These are phyloP conservation scores for Sporothrix euskadiensis DNA, from an alignment of 2,329 filamentous ascomycete species.

Conservation along the genomic window DNA sequence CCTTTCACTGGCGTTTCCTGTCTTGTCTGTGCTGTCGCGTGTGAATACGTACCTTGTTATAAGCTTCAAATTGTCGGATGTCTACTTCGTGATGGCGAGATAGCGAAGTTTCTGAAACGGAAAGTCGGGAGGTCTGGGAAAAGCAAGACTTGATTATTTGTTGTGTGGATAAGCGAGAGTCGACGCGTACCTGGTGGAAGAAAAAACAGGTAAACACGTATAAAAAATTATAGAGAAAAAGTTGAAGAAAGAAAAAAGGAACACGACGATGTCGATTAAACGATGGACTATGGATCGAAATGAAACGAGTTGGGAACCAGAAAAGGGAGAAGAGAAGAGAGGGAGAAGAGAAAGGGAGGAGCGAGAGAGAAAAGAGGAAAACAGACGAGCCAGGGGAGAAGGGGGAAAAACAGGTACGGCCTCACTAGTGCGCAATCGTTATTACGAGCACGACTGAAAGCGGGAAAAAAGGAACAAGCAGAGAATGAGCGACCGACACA, in stretches of 20 bases:
- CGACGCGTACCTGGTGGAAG: constrained; percentile 26
- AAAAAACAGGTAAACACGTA: constrained; percentile 27
- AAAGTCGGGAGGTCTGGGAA: constrained; percentile 18
- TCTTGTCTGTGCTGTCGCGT: not conserved
- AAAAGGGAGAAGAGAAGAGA: constrained; percentile 20
- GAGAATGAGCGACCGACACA: constrained; percentile 25
- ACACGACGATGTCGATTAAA: constrained; percentile 30
- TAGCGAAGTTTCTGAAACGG: constrained; percentile 21
- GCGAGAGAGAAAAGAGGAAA: constrained; percentile 25
- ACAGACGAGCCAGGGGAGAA: constrained; percentile 18
- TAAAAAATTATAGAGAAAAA: constrained; percentile 25
- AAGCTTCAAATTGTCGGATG: not conserved
- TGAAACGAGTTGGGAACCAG: constrained; percentile 20
- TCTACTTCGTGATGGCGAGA: constrained; percentile 5
- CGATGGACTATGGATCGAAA: constrained; percentile 32
- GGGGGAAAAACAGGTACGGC: constrained; percentile 23
- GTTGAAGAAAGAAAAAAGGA: constrained; percentile 25
- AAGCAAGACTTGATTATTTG: constrained; percentile 6
- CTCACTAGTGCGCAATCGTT: constrained; percentile 13
- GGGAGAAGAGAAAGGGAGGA: constrained; percentile 14
- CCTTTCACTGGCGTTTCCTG: not conserved
- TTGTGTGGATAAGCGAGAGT: constrained; percentile 29
- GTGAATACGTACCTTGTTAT: constrained; percentile 20
- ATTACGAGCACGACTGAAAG: constrained; percentile 25
- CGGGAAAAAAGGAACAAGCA: constrained; percentile 7